Evolutionary conservation across 129 eudicot species (phyloP).

Genomic region (Gnaphalium uliginosum): DNA sequence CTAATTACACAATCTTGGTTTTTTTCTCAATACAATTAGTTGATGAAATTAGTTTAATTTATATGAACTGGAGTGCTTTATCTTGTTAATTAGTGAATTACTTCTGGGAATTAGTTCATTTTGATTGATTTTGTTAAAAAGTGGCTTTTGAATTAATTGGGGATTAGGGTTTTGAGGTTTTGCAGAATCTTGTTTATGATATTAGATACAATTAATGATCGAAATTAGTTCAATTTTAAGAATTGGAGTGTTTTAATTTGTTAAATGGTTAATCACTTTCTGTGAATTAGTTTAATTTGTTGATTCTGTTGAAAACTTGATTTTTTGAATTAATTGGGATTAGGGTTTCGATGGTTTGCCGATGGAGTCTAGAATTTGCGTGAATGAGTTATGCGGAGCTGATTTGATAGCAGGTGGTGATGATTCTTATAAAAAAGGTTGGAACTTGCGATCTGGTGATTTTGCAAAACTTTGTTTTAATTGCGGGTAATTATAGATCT

Average conservation of each 20-base stretch:
- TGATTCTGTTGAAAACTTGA: background rate
- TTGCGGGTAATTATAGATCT: constrained; percentile 71
- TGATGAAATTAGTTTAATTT: background rate
- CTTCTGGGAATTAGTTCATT: background rate
- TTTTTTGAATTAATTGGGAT: background rate
- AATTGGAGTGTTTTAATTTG: constrained; percentile 4
- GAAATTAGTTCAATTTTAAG: background rate
- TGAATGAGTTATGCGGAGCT: constrained; percentile 75
- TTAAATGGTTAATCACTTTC: constrained; percentile 15
- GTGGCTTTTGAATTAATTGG: background rate
- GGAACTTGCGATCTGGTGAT: constrained; percentile 89
- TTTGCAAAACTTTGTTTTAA: constrained; percentile 66
- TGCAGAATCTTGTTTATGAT: background rate
- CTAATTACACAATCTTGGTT: background rate
- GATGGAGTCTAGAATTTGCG: constrained; percentile 49
- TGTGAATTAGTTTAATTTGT: background rate
- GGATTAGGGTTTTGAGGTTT: background rate
- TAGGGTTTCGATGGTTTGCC: constrained; percentile 33
- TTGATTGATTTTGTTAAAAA: background rate
- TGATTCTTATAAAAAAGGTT: constrained; percentile 54
- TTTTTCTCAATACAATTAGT: background rate
- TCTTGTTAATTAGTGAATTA: constrained; percentile 12
- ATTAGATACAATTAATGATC: background rate
- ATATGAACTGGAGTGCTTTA: background rate
- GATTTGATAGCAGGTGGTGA: constrained; percentile 33